phyloP scores from a whole-genome alignment of 345 rosid genomes.

The Pugionium dolabratum region DNA sequence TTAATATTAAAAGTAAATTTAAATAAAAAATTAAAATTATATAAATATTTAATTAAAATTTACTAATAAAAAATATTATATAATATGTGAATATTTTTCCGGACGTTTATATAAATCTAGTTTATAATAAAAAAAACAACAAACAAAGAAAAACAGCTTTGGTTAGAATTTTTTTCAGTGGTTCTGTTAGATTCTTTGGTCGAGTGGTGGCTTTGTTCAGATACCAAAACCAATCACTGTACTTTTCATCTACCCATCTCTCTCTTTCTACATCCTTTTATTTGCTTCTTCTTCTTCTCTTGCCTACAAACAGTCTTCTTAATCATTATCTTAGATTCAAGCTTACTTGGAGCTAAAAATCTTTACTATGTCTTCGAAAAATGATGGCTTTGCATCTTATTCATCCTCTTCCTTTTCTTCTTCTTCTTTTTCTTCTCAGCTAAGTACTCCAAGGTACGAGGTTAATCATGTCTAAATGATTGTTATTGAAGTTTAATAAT shows the following conservation, averaged over 20 bases:
- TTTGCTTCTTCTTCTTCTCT: constrained; percentile 9
- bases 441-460: constrained; percentile 44
- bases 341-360: neutral
- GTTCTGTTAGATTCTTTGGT: constrained; percentile 35
- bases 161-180: constrained; percentile 23
- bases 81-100: too few species aligned
- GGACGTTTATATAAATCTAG: too few species aligned
- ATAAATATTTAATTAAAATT: too few species aligned
- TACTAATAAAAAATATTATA: too few species aligned
- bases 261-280: constrained; percentile 6
- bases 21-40: too few species aligned
- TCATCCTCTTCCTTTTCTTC: constrained; percentile 47
- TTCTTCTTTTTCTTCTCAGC: constrained; percentile 47
- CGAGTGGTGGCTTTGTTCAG: constrained; percentile 17
- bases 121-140: neutral
- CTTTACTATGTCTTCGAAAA: constrained; percentile 15
- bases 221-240: constrained; percentile 40
- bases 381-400: neutral
- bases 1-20: too few species aligned
- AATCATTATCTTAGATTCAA: constrained; percentile 9
- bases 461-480: neutral
- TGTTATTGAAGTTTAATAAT: neutral
- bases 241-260: constrained; percentile 28
- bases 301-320: constrained; percentile 1
- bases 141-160: constrained; percentile 21